Evolutionary conservation across 257 asterid species (phyloP), one percentile per base, ranked within the genome.

Genomic region (Petunia axillaris): DNA sequence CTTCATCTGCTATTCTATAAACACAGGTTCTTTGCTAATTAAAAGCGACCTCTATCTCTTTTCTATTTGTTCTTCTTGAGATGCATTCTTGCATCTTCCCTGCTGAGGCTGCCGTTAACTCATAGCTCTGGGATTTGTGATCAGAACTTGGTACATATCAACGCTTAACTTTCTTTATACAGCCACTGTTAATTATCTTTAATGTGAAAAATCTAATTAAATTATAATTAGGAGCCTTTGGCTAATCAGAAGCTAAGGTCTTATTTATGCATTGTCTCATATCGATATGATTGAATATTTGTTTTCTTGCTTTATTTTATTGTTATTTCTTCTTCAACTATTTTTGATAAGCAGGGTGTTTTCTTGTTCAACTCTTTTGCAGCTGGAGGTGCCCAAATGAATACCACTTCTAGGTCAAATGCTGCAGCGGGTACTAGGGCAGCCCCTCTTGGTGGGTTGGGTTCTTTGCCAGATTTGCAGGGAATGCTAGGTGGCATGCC

Each of bases 401-500:
- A 87, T 82, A 82, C 82, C 4, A 65, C 84, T 78, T 82, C 86
- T 11, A 75, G 87, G 71, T 62, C 87, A 50, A 83, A 76, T 75
- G 81, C 89, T 64, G 54, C 82, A 54, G 87, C 83, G 52, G 86
- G 82, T 77, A 80, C 78, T 7, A 85, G 89, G 84, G 76, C 80
- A 15, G 46, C 84, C 7, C 77, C 88, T 39, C 54, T 74, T 75
- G 87, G 84, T 81, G 90, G 85, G 38, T 76, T 85, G 66, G 83
- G 85, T 79, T 89, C 81, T 54, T 64, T 83, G 43, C 90, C 90
- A 25, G 86, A 81, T 59, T 55, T 89, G 44, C 85, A 83, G 57
- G 81, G 60, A 75, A 85, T 88, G 89, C 80, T 89, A 14, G 89
- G 93, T 64, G 74, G 83, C 38, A 81, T 83, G 81, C 90, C 90